Evolutionary conservation across 495 filamentous ascomycete species (phyloP).

Genomic region (Xylaria intraflava): DNA sequence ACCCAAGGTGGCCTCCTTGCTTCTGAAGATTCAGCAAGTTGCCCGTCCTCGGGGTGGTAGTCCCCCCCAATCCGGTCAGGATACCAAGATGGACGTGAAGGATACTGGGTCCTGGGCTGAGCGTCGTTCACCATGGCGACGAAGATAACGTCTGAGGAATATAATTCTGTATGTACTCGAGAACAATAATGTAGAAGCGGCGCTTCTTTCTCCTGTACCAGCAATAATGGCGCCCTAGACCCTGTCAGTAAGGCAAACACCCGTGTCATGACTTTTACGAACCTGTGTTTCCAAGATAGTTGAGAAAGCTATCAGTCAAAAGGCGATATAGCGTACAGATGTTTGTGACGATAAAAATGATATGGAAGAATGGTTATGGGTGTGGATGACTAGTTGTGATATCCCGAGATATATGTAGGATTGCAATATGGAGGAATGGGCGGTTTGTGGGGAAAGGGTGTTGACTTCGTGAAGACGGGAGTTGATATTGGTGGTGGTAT

Average conservation of each 20-base stretch:
- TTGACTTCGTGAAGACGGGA: slow-evolving; percentile 16
- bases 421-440: not conserved
- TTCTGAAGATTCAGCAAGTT: slow-evolving; percentile 7
- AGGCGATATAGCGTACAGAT: not conserved
- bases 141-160: not conserved
- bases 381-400: not conserved
- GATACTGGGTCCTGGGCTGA: slow-evolving; percentile 16
- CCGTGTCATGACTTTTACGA: not conserved
- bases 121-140: slow-evolving; percentile 23
- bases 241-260: not conserved
- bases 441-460: not conserved
- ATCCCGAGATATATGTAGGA: not conserved
- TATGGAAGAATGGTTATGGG: not conserved
- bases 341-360: not conserved
- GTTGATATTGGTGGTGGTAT: slow-evolving; percentile 9
- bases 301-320: not conserved
- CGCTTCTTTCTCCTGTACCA: not conserved
- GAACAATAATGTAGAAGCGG: not conserved
- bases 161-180: not conserved
- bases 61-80: slow-evolving; percentile 16
- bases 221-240: not conserved
- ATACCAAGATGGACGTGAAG: slow-evolving; percentile 14
- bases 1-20: not conserved
- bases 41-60: slow-evolving; percentile 15
- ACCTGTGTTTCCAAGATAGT: not conserved